Conservation (phyloP, 805 yeast genomes). For the Saturnispora dispora region DNA sequence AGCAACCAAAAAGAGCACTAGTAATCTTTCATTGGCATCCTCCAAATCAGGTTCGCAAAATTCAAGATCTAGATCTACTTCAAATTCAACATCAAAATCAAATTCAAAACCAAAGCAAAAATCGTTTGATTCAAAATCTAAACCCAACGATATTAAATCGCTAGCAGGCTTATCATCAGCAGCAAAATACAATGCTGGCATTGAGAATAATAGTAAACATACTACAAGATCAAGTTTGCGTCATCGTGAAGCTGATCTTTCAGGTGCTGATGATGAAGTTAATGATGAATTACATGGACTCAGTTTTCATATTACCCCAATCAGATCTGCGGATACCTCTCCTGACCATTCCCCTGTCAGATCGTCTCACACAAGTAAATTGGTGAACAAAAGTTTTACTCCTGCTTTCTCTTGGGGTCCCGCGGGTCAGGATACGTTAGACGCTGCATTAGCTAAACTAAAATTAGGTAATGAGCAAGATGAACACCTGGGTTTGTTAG, state of each 20-base stretch:
- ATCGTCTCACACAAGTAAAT: constrained; percentile 13
- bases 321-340: constrained; percentile 22
- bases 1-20: constrained; percentile 11
- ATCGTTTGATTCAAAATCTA: constrained; percentile 3
- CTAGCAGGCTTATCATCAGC: constrained; percentile 1
- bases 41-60: not conserved
- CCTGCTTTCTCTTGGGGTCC: constrained; percentile 15
- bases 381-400: constrained; percentile 17
- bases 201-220: not conserved
- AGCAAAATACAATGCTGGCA: not conserved
- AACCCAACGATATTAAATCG: constrained; percentile 8
- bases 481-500: not conserved
- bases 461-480: not conserved
- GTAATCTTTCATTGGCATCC: not conserved
- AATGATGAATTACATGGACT: constrained; percentile 20
- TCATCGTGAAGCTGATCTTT: constrained; percentile 3
- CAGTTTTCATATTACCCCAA: constrained; percentile 23
- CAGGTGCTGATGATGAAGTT: constrained; percentile 2
- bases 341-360: constrained; percentile 11
- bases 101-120: not conserved
- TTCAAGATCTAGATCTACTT: not conserved
- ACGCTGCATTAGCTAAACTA: not conserved
- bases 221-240: not conserved
- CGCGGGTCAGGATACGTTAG: not conserved
- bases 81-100: not conserved